A percentile compares a stretch with the other conserved stretches of the same genome.
Conservation (phyloP, 169 alveolate genomes). For the Theileria annulata region DNA sequence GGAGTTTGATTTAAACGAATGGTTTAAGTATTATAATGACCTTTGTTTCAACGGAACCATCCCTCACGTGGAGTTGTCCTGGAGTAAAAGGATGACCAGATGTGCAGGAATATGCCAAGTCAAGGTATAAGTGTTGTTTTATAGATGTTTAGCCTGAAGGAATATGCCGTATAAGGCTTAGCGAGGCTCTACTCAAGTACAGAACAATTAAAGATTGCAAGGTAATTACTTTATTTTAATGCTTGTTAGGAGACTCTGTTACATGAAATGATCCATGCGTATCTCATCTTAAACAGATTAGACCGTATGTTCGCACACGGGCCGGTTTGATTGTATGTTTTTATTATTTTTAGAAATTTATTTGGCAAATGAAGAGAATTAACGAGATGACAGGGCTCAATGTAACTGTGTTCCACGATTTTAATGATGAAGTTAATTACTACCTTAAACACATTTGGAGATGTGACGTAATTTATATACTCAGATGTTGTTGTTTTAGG, state of each 20-base stretch:
- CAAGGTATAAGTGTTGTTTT: slow-evolving; percentile 46
- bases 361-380: slow-evolving; percentile 84
- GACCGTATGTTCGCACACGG: slow-evolving; percentile 87
- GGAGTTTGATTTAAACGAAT: slow-evolving; percentile 79
- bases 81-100: slow-evolving; percentile 90
- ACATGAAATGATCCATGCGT: slow-evolving; percentile 97
- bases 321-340: slow-evolving; percentile 56
- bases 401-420: slow-evolving; percentile 88
- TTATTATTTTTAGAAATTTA: slow-evolving; percentile 76
- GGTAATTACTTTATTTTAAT: slow-evolving; percentile 34
- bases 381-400: slow-evolving; percentile 87
- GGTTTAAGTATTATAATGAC: slow-evolving; percentile 78
- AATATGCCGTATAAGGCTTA: slow-evolving; percentile 86
- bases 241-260: slow-evolving; percentile 85
- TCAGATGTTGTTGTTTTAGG: slow-evolving; percentile 68
- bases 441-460: slow-evolving; percentile 91
- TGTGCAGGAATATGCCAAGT: slow-evolving; percentile 90
- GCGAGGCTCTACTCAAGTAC: slow-evolving; percentile 89
- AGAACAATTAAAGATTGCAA: slow-evolving; percentile 85
- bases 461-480: slow-evolving; percentile 78
- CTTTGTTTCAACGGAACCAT: slow-evolving; percentile 79
- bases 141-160: slow-evolving; percentile 67
- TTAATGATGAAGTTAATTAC: slow-evolving; percentile 89
- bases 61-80: slow-evolving; percentile 80
- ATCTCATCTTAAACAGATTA: slow-evolving; percentile 80